Conservation (phyloP, 1,284 basidiomycete genomes). For the Rhodotorula sp. region DNA sequence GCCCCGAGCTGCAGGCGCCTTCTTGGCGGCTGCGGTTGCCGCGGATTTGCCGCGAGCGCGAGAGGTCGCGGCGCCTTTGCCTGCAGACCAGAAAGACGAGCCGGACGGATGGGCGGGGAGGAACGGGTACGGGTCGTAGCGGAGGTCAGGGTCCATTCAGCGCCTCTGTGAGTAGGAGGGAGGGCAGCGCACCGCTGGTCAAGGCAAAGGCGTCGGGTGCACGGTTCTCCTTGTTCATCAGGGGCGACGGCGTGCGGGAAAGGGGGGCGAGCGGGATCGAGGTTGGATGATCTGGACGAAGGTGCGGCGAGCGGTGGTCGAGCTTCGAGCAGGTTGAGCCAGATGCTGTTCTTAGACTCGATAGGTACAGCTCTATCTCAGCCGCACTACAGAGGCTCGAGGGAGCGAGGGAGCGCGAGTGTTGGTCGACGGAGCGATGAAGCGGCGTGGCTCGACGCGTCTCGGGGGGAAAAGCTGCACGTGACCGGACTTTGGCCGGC, state of each 20-base stretch:
- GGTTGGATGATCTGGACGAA: neutral
- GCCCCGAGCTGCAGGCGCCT: neutral
- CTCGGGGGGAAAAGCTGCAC: too few species aligned
- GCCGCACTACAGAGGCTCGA: too few species aligned
- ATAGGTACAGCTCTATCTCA: too few species aligned
- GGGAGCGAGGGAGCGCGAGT: too few species aligned
- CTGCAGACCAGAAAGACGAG: neutral
- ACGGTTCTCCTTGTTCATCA: slow-evolving; percentile 16
- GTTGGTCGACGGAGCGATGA: too few species aligned
- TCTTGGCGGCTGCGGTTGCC: neutral
- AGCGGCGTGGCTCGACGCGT: too few species aligned
- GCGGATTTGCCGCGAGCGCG: neutral
- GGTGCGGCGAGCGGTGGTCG: neutral
- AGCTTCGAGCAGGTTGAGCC: neutral
- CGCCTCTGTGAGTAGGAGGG: neutral
- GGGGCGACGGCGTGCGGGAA: too few species aligned
- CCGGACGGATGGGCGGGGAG: neutral
- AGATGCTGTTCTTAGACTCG: too few species aligned
- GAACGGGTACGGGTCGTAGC: neutral
- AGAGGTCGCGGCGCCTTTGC: neutral
- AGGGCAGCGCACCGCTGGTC: too few species aligned
- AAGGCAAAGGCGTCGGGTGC: neutral
- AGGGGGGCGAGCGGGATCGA: neutral
- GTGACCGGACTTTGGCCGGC: too few species aligned
- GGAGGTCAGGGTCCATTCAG: neutral